These are phyloP conservation scores for Aspergillus sp. DNA, from an alignment of 2,329 filamentous ascomycete genomes.

Conservation along the genomic window DNA sequence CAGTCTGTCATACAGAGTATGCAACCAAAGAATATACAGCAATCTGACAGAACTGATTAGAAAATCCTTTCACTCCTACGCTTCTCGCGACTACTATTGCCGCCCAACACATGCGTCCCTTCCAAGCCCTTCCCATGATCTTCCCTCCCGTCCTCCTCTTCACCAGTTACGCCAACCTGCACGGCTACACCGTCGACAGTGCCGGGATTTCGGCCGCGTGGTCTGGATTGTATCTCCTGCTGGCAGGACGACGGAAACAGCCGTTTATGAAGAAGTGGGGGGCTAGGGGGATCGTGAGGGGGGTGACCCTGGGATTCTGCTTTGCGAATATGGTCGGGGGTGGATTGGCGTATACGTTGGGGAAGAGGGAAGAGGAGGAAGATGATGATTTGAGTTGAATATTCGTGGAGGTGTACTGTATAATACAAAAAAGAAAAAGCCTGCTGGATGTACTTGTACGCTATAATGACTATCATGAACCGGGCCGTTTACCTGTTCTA, in stretches of 20 bases:
- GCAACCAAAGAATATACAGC: too few species aligned
- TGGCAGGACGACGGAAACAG: constrained; percentile 51
- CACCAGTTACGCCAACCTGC: constrained; percentile 57
- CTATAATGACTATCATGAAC: neutral
- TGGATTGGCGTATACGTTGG: constrained; percentile 40
- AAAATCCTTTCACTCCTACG: constrained; percentile 56
- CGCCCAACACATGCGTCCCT: constrained; percentile 58
- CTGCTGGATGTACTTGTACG: neutral
- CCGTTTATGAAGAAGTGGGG: constrained; percentile 39
- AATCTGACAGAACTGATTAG: constrained; percentile 29
- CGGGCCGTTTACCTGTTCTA: neutral
- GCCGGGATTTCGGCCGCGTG: constrained; percentile 58
- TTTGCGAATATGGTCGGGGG: constrained; percentile 40
- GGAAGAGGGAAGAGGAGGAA: constrained; percentile 34
- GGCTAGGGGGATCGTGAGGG: constrained; percentile 37
- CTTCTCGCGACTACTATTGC: constrained; percentile 58
- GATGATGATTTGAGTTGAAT: constrained; percentile 4
- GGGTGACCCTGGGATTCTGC: constrained; percentile 39
- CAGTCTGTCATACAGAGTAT: neutral
- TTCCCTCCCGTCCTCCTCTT: constrained; percentile 60
- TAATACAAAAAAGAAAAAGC: neutral
- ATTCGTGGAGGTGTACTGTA: neutral
- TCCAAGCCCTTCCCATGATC: constrained; percentile 57
- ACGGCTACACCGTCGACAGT: constrained; percentile 53
- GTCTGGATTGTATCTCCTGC: constrained; percentile 56